A percentile compares a stretch with the other conserved stretches of the same genome.
These are phyloP conservation scores for Magnolia officinalis DNA, from an alignment of 164 flowering plant species.

Conservation along the genomic window DNA sequence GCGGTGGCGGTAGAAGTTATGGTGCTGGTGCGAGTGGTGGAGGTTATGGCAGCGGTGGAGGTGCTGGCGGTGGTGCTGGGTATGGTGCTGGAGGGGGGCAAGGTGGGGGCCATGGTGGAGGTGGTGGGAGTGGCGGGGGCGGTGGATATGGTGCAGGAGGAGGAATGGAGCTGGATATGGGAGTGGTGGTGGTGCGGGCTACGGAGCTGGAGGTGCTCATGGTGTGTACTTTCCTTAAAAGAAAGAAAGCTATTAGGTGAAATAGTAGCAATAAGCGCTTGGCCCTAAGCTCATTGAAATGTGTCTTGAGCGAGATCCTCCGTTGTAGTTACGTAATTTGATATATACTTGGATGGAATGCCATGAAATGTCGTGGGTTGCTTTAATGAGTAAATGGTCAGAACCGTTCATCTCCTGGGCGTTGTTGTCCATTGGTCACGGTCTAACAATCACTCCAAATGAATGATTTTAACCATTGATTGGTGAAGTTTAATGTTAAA, in stretches of 20 bases:
- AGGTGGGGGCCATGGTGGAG: neutral
- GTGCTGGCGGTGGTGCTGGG: neutral
- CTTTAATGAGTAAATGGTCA: too few species aligned
- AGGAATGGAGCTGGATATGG: neutral
- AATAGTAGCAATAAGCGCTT: neutral
- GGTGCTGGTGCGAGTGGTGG: neutral
- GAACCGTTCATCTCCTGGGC: too few species aligned
- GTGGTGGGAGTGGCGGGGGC: neutral
- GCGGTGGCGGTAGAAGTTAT: neutral
- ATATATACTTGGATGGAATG: too few species aligned
- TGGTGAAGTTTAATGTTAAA: too few species aligned
- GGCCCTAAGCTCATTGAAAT: neutral
- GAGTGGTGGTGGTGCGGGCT: neutral
- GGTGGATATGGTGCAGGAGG: conserved; percentile 2
- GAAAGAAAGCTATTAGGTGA: neutral
- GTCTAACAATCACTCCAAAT: too few species aligned
- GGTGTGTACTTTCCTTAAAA: neutral
- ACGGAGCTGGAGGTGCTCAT: neutral
- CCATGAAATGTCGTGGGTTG: too few species aligned
- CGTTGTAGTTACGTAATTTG: too few species aligned
- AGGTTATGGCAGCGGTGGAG: neutral
- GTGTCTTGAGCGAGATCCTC: neutral
- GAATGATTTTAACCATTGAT: too few species aligned
- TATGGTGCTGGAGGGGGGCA: conserved; percentile 1
- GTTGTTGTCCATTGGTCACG: too few species aligned